These are phyloP conservation scores for Nepenthes alata DNA, from an alignment of 179 eudicot genomes.

Conservation along the genomic window DNA sequence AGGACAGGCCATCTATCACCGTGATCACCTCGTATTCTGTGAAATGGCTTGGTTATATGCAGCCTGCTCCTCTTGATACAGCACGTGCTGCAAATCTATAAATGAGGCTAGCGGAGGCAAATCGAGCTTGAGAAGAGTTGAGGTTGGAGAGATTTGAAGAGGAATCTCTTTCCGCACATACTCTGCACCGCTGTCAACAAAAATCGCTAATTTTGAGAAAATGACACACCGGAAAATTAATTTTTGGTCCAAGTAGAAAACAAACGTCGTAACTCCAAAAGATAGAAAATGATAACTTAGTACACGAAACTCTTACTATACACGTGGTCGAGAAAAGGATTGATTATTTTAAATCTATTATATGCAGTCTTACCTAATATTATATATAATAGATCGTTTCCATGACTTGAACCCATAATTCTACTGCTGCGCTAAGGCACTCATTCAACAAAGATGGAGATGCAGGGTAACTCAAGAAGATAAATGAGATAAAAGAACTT, in stretches of 20 bases:
- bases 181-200: slow-evolving; percentile 81
- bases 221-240: not conserved
- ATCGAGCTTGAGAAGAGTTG: slow-evolving; percentile 62
- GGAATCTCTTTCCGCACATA: slow-evolving; percentile 81
- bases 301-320: too few species aligned
- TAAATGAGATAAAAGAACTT: too few species aligned
- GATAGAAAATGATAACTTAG: too few species aligned
- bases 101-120: slow-evolving; percentile 61
- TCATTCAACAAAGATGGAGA: too few species aligned
- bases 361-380: too few species aligned
- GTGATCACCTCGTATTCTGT: slow-evolving; percentile 56
- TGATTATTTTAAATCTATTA: too few species aligned
- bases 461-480: too few species aligned
- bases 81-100: slow-evolving; percentile 60
- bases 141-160: slow-evolving; percentile 67
- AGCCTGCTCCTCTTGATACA: slow-evolving; percentile 79
- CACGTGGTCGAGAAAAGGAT: too few species aligned
- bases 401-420: not conserved
- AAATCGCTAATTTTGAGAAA: not conserved
- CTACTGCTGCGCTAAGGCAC: too few species aligned
- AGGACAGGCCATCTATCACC: slow-evolving; percentile 1
- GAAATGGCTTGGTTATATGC: slow-evolving; percentile 78
- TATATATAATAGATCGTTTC: too few species aligned
- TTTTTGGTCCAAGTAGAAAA: too few species aligned
- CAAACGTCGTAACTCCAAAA: too few species aligned